phyloP scores from a whole-genome alignment of 768 basidiomycete genomes.

The Rubroboletus satanas region DNA sequence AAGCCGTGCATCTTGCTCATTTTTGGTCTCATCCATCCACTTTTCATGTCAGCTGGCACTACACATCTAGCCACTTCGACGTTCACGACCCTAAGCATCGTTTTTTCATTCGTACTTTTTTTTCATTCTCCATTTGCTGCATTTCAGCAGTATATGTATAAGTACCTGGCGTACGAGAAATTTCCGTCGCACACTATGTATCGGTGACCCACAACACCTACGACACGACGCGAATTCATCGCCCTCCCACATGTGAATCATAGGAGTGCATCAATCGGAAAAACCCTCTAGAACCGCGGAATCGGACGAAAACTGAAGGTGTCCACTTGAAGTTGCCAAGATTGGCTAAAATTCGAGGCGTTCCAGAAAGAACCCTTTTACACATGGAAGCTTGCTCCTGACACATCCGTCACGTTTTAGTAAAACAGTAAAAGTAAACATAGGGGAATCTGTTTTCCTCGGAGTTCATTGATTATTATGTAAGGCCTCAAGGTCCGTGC shows the following conservation, averaged over 20 bases:
- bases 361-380: not conserved
- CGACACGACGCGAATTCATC: conserved; percentile 4
- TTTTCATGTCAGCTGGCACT: conserved; percentile 11
- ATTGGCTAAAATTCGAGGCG: not conserved
- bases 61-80: conserved; percentile 30
- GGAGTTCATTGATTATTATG: not conserved
- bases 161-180: conserved; percentile 33
- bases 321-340: not conserved
- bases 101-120: conserved; percentile 10
- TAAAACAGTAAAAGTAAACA: not conserved
- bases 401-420: not conserved
- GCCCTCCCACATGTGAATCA: conserved; percentile 2
- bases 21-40: conserved; percentile 9
- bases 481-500: too few species aligned
- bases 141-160: conserved; percentile 29
- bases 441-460: not conserved
- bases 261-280: not conserved
- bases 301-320: not conserved
- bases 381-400: not conserved
- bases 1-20: conserved; percentile 10
- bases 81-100: conserved; percentile 13
- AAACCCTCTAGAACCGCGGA: conserved; percentile 11
- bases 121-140: conserved; percentile 3
- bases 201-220: conserved; percentile 6
- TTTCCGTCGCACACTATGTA: conserved; percentile 20